Evolutionary conservation across 1,284 basidiomycete genomes (phyloP), one percentile per base, ranked within the genome.

Genomic region (Naganishia albida): DNA sequence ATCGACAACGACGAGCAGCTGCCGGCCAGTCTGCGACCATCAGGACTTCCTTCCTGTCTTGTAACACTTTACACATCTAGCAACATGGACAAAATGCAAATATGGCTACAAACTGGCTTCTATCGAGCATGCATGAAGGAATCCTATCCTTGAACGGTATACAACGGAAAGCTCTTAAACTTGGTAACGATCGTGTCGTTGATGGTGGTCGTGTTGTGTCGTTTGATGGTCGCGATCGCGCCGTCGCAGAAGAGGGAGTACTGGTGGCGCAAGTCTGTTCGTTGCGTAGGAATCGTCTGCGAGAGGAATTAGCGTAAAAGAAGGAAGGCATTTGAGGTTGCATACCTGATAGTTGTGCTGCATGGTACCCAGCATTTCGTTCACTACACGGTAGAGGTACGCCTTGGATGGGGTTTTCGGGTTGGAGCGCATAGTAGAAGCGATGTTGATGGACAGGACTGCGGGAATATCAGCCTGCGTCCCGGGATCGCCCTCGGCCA

Each of bases 321-420:
- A 26, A 38, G 25, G 10, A 23, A 1, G 30, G n/a, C 16, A 40
- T 8, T 4, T 26, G 23, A 16, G 4, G 8, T 7, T 15, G 66
- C 72, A 48, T 59, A 74, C 74, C 64, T 73, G 67, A 39, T 74
- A 69, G 52, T 72, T 72, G 3, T 67, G 63, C 16, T 72, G 66
- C 62, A 77, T 60, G 3, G 74, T 62, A 0, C 73, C 72, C 16
- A 77, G 72, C 26, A 78, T 65, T 10, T 73, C 55, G 65, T 78
- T 79, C 51, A 76, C 65, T 67, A 74, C 75, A 2, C 73, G 71
- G 65, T 77, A 80, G 18, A 75, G 57, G 51, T 77, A 73, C 28
- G 73, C 57, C 67, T 79, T 80, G 20, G 59, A 67, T 6, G 69
- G 53, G 0, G 71, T 53, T 3, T 72, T 74, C 34, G 43, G 62